Evolutionary conservation across 306 rosid species (phyloP).

Genomic region (barrel medic (Medicago truncatula)): DNA sequence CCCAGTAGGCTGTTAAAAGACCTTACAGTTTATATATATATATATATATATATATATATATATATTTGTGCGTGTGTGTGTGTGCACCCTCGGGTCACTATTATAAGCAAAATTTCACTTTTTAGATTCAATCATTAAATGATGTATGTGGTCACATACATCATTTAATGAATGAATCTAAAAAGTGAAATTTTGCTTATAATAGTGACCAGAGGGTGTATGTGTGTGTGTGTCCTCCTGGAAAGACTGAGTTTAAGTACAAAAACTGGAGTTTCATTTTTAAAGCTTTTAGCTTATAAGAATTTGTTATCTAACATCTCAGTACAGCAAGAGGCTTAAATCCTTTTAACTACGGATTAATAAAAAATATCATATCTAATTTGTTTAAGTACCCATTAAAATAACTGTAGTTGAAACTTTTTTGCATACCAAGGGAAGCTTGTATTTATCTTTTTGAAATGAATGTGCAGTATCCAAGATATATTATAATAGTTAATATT

Average conservation of each 20-base stretch:
- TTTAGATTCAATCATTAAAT: too few species aligned
- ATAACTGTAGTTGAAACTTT: neutral
- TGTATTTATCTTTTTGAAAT: constrained; percentile 11
- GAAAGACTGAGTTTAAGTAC: too few species aligned
- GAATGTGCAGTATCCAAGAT: constrained; percentile 3
- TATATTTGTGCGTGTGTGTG: too few species aligned
- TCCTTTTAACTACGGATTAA: constrained; percentile 21
- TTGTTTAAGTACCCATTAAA: neutral
- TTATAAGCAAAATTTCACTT: too few species aligned
- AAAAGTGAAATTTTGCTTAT: too few species aligned
- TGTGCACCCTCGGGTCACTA: too few species aligned
- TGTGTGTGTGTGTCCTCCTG: too few species aligned
- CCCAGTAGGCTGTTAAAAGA: neutral
- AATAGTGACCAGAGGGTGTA: too few species aligned
- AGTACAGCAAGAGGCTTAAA: constrained; percentile 14
- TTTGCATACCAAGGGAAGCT: constrained; percentile 13
- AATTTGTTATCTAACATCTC: constrained; percentile 9
- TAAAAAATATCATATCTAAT: neutral
- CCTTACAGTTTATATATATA: too few species aligned
- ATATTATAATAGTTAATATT: neutral
- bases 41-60: too few species aligned
- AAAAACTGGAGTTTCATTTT: constrained; percentile 23
- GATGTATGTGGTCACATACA: too few species aligned
- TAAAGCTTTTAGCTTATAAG: neutral
- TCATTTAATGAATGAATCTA: too few species aligned